Evolutionary conservation across 345 rosid genomes (phyloP).

Genomic region (Heritiera fomes): DNA sequence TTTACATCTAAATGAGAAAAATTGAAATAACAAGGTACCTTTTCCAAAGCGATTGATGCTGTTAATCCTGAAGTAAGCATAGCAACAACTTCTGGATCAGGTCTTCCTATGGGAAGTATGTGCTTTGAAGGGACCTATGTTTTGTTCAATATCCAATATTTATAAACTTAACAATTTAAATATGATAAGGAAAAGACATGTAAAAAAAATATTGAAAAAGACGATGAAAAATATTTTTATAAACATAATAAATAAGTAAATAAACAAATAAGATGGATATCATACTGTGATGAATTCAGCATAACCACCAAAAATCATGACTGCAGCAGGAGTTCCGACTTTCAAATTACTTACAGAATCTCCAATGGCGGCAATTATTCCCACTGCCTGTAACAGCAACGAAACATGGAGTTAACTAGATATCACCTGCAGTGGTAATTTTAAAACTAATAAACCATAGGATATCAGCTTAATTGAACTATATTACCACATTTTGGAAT

Average conservation of each 20-base stretch:
- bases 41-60: conserved; percentile 89
- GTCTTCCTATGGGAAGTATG: conserved; percentile 84
- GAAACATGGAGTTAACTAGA: not conserved
- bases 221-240: conserved; percentile 19
- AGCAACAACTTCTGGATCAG: conserved; percentile 96
- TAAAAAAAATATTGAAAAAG: not conserved
- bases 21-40: conserved; percentile 41
- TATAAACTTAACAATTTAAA: not conserved
- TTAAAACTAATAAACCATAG: conserved; percentile 3
- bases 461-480: conserved; percentile 11
- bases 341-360: conserved; percentile 64
- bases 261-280: not conserved
- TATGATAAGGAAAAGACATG: not conserved
- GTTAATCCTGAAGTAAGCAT: conserved; percentile 99
- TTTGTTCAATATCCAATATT: conserved; percentile 17
- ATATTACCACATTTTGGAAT: not conserved
- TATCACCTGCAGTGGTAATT: not conserved
- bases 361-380: conserved; percentile 86
- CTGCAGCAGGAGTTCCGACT: conserved; percentile 93
- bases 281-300: conserved; percentile 71
- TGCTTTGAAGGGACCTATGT: conserved; percentile 71
- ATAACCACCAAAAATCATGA: conserved; percentile 89
- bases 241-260: conserved; percentile 5
- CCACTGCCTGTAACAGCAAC: conserved; percentile 67
- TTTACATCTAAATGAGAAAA: not conserved